Conservation (phyloP, 257 asterid species). For the Echium plantagineum region DNA sequence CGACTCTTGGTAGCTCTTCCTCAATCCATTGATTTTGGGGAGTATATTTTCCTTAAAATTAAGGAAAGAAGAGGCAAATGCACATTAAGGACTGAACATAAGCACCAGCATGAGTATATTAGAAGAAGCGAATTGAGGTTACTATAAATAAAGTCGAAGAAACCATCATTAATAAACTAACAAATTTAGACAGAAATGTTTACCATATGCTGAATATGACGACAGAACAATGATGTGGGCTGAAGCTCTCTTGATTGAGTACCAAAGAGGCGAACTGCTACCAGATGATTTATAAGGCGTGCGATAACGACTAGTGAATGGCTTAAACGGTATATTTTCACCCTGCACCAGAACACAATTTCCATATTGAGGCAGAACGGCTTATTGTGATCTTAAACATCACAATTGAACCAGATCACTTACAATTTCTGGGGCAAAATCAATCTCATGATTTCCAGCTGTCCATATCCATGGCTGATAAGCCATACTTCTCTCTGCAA, state of each 20-base stretch:
- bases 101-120: background rate
- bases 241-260: conserved; percentile 88
- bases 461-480: conserved; percentile 98
- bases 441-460: conserved; percentile 76
- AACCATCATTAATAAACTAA: background rate
- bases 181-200: conserved; percentile 2
- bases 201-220: conserved; percentile 88
- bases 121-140: background rate
- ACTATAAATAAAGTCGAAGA: no score
- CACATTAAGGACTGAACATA: background rate
- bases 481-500: conserved; percentile 69
- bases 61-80: background rate
- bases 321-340: conserved; percentile 75
- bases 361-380: background rate
- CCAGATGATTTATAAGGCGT: conserved; percentile 50
- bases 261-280: conserved; percentile 73
- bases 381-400: background rate
- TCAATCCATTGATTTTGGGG: conserved; percentile 72
- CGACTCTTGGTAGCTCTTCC: conserved; percentile 62
- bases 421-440: conserved; percentile 72
- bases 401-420: conserved; percentile 11
- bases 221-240: conserved; percentile 81
- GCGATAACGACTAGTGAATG: conserved; percentile 55
- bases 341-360: conserved; percentile 43
- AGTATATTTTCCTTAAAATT: conserved; percentile 57